Percentiles rank a stretch among this genome's conserved stretches.
Conservation (phyloP, 2,329 filamentous ascomycete genomes). For the Stylonectria norvegica region DNA sequence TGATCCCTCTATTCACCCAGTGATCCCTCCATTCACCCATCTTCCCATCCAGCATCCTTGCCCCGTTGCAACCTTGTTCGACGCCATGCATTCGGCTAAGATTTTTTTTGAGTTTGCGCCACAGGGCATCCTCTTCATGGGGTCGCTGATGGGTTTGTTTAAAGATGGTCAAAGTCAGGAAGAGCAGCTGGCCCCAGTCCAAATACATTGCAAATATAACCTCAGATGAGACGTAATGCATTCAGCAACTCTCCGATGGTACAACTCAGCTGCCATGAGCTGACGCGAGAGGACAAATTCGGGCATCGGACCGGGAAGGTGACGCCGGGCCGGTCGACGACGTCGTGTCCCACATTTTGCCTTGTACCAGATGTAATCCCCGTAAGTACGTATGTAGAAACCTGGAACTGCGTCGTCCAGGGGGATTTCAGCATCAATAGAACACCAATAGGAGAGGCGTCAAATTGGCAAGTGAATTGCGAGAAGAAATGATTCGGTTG, state of each 20-base stretch:
- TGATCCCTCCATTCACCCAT: not conserved
- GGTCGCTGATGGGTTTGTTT: not conserved
- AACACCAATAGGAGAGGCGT: no score
- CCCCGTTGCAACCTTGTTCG: conserved; percentile 14
- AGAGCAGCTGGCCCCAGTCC: not conserved
- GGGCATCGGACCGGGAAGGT: no score
- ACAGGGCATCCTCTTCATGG: conserved; percentile 2
- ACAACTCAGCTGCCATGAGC: no score
- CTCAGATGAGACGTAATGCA: no score
- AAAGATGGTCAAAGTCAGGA: not conserved
- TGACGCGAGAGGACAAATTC: no score
- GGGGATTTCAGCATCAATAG: no score
- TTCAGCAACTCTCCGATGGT: no score
- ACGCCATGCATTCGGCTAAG: conserved; percentile 16
- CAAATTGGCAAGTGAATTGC: not conserved
- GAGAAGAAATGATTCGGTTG: not conserved
- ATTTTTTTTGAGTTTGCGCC: conserved; percentile 8
- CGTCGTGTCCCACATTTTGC: no score
- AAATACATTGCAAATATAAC: no score
- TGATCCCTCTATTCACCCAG: not conserved
- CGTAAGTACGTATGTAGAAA: no score
- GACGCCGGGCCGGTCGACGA: not conserved
- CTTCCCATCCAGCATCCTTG: no score
- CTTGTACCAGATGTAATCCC: not conserved
- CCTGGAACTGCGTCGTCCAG: no score